phyloP scores from a whole-genome alignment of 1,284 basidiomycete species.

The Moesziomyces antarcticus region DNA sequence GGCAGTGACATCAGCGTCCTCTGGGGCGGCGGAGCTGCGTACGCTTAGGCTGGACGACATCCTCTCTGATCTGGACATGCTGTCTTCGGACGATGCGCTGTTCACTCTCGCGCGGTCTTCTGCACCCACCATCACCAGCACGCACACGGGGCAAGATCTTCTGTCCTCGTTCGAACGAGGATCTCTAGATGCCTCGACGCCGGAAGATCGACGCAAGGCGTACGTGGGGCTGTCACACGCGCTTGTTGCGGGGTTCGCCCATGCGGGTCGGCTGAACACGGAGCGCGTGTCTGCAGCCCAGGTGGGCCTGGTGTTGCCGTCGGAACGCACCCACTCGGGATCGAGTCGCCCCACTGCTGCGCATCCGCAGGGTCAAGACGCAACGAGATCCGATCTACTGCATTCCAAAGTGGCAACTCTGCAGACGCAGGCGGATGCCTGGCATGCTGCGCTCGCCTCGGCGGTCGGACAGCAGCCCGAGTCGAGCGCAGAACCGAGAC shows the following conservation, averaged over 20 bases:
- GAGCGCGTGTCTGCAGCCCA: constrained; percentile 21
- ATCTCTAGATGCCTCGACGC: too few relatives aligned
- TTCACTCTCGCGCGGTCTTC: constrained; percentile 9
- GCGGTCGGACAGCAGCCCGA: constrained; percentile 2
- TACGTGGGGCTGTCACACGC: constrained; percentile 24
- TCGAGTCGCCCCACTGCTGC: not conserved
- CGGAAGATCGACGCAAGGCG: not conserved
- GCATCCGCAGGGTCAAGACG: not conserved
- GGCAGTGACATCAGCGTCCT: constrained; percentile 2
- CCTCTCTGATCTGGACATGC: constrained; percentile 18
- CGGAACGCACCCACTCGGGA: constrained; percentile 13
- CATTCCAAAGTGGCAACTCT: constrained; percentile 37
- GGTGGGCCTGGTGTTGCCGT: constrained; percentile 27
- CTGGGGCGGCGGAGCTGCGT: constrained; percentile 1
- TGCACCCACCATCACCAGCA: not conserved
- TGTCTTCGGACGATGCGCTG: constrained; percentile 1
- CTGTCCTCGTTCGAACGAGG: constrained; percentile 11
- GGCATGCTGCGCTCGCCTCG: constrained; percentile 17
- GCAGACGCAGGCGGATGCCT: constrained; percentile 30
- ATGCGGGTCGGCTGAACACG: constrained; percentile 24
- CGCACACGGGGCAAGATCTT: not conserved
- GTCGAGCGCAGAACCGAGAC: too few relatives aligned
- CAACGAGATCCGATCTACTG: constrained; percentile 33
- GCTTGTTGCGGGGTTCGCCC: constrained; percentile 13
- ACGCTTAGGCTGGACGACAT: constrained; percentile 33